These are phyloP conservation scores for Dendrostoma leiphaemia DNA, from an alignment of 2,329 filamentous ascomycete species.

Conservation along the genomic window DNA sequence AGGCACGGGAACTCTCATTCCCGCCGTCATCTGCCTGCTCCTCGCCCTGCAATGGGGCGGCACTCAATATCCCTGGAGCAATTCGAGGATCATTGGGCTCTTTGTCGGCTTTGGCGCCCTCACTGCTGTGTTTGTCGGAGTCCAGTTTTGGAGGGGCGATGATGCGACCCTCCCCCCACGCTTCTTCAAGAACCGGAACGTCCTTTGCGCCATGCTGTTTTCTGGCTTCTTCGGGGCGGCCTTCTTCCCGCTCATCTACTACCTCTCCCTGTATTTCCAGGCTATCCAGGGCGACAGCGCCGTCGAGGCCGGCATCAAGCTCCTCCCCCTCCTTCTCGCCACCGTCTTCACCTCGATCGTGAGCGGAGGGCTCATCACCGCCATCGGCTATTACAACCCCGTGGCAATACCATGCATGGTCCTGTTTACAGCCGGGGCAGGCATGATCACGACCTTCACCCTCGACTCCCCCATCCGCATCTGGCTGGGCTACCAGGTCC, in stretches of 20 bases:
- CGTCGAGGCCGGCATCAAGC: slow-evolving; percentile 53
- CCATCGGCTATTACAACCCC: slow-evolving; percentile 41
- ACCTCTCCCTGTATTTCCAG: slow-evolving; percentile 53
- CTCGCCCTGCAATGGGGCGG: slow-evolving; percentile 59
- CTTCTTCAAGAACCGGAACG: slow-evolving; percentile 45
- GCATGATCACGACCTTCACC: slow-evolving; percentile 53
- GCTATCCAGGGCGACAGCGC: slow-evolving; percentile 51
- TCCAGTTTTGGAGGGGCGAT: slow-evolving; percentile 45
- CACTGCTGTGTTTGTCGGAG: slow-evolving; percentile 42
- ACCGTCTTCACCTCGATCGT: slow-evolving; percentile 46
- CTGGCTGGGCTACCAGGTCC: slow-evolving; percentile 57
- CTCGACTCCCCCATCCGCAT: slow-evolving; percentile 40
- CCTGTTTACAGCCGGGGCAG: slow-evolving; percentile 27
- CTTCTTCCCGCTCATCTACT: slow-evolving; percentile 54
- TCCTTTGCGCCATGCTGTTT: slow-evolving; percentile 39
- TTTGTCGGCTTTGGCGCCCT: slow-evolving; percentile 48
- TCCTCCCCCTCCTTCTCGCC: slow-evolving; percentile 52
- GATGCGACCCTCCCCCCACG: slow-evolving; percentile 48
- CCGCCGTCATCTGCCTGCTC: slow-evolving; percentile 50
- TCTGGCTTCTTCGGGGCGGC: slow-evolving; percentile 47
- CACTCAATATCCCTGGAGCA: slow-evolving; percentile 48
- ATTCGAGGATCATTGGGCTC: slow-evolving; percentile 47
- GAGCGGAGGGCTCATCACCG: slow-evolving; percentile 40
- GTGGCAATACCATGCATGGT: slow-evolving; percentile 42
- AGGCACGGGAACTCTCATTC: slow-evolving; percentile 49